Base-by-base conservation (phyloP, 73 alveolate genomes). In the Tetrahymena borealis region DNA sequence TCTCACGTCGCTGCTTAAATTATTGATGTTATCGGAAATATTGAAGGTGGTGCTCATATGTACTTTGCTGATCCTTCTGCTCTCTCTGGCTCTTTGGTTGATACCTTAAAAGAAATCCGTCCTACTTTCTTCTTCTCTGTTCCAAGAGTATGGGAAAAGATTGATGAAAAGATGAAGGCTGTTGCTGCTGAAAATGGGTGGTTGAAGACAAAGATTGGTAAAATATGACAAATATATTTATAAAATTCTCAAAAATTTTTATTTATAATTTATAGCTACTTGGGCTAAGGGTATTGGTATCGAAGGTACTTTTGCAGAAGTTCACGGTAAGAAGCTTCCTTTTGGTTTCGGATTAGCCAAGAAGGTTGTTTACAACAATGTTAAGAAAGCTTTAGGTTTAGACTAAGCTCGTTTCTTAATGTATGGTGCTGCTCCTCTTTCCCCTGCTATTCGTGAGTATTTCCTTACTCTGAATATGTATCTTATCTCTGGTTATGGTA, bases 141-240 rank as follows among this genome's bases (percentile, higher is more conserved):
- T 4, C 99, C 99, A 10, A 93, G 99, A 94, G 98, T 97, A 0
- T 97, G 98, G 98, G 99, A 97, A 95, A 97, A 97, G 93, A 94
- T 97, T 36, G 97, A 97, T 40, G 99, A 97, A 78, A 92, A 93
- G 95, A 91, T 97, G 79, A 91, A 94, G 90, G 98, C 94, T 39
- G 39, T 97, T 33, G 98, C 96, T 37, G 97, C 96, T 39, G 43
- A 92, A 33, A 90, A 93, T 33, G 96, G 97, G 5, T 79, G 94
- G 16, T 20, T 96, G 10, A 91, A 91, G 39, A 91, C 96, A 32
- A 91, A 90, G 39, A 60, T 60, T 60, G 85, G 85, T 60, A 60
- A 60, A 15, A 24, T 7, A 3, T 15, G n/a, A 24, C 11, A 18
- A 60, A 60, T 18, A 4, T 60, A 7, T 1, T 3, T 13, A 3